These are phyloP conservation scores for Dendryphion nanum DNA, from an alignment of 2,329 filamentous ascomycete genomes.

Conservation along the genomic window DNA sequence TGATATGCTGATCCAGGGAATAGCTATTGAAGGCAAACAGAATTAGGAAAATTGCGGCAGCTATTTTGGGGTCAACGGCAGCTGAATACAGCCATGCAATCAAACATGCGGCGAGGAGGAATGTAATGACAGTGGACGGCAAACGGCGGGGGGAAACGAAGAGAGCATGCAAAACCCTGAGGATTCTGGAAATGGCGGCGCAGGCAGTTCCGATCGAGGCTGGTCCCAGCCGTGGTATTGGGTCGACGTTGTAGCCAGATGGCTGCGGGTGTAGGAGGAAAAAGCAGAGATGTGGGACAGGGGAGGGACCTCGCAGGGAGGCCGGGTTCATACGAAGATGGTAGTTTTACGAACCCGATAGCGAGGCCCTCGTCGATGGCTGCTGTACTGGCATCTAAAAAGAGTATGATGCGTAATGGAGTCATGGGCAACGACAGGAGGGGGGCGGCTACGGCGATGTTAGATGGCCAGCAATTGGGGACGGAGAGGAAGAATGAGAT, in stretches of 20 bases:
- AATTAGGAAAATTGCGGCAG: neutral
- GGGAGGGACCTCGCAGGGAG: neutral
- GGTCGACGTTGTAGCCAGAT: conserved; percentile 10
- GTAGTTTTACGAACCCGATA: neutral
- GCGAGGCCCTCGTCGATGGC: neutral
- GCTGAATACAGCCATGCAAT: neutral
- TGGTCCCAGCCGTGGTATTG: conserved; percentile 11
- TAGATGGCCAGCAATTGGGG: neutral
- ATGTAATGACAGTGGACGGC: neutral
- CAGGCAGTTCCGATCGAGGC: conserved; percentile 9
- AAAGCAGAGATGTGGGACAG: conserved; percentile 2
- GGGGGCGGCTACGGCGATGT: neutral
- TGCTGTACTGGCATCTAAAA: too few relatives aligned
- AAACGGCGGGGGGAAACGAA: neutral
- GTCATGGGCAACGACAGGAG: neutral
- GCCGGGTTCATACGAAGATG: too few relatives aligned
- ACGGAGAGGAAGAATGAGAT: neutral
- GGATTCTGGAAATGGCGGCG: neutral
- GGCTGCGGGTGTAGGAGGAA: conserved; percentile 7
- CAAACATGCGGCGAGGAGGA: neutral
- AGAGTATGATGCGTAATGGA: neutral
- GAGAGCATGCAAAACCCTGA: neutral
- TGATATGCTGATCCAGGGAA: too few relatives aligned
- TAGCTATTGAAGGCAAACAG: too few relatives aligned
- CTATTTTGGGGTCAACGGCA: neutral